phyloP scores from a whole-genome alignment of 352 stramenopile species.

The Stramenopiles sp. region DNA sequence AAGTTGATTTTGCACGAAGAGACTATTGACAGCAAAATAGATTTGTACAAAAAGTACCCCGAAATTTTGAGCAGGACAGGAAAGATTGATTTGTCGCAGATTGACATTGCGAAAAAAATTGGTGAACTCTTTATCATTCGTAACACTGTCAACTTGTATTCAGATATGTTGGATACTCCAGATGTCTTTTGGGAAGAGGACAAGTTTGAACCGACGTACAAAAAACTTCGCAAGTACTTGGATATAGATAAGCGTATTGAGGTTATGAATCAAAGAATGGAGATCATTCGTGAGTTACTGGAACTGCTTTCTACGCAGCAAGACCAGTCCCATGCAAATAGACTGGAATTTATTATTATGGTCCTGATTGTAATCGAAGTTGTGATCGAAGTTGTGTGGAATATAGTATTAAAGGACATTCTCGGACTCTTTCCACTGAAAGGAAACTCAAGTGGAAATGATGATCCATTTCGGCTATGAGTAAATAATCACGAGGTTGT shows the following conservation, averaged over 20 bases:
- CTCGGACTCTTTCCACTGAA: slow-evolving; percentile 46
- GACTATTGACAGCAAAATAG: slow-evolving; percentile 58
- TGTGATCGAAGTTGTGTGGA: slow-evolving; percentile 15
- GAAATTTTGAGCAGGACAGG: slow-evolving; percentile 56
- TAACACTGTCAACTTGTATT: slow-evolving; percentile 76
- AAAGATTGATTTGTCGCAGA: slow-evolving; percentile 65
- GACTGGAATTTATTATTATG: slow-evolving; percentile 79
- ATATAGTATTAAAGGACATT: slow-evolving; percentile 64
- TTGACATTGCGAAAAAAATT: slow-evolving; percentile 68
- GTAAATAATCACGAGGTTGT: too few species aligned
- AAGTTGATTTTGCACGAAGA: slow-evolving; percentile 79
- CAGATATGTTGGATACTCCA: slow-evolving; percentile 73
- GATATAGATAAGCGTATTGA: slow-evolving; percentile 69
- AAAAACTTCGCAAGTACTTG: slow-evolving; percentile 69
- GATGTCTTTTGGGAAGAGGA: slow-evolving; percentile 84
- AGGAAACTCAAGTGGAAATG: neutral
- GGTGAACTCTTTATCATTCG: slow-evolving; percentile 61
- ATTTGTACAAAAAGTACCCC: slow-evolving; percentile 49
- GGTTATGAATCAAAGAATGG: slow-evolving; percentile 74
- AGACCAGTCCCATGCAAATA: slow-evolving; percentile 58
- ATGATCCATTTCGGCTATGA: neutral
- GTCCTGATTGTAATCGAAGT: slow-evolving; percentile 73
- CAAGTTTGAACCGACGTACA: slow-evolving; percentile 68
- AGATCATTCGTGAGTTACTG: slow-evolving; percentile 71
- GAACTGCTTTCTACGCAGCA: slow-evolving; percentile 71